Evolutionary conservation across 306 rosid genomes (phyloP).

Genomic region (Medicago arabica): DNA sequence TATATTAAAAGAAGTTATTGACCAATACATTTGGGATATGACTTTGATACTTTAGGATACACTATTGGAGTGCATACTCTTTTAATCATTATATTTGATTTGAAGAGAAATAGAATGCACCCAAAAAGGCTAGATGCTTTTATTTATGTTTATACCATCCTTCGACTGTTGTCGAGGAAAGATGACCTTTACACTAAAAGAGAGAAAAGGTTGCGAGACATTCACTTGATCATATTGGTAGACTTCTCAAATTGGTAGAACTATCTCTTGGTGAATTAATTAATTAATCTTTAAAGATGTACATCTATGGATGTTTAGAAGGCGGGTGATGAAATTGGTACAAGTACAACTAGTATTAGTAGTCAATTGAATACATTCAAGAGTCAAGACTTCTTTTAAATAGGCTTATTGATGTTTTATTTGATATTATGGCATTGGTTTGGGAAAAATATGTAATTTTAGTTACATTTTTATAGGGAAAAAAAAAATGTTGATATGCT

Average conservation of each 20-base stretch:
- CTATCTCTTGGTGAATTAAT: not conserved
- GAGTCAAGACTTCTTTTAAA: not conserved
- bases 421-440: not conserved
- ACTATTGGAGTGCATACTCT: not conserved
- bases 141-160: not conserved
- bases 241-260: not conserved
- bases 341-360: not conserved
- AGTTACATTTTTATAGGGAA: not conserved
- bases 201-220: not conserved
- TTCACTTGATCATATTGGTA: not conserved
- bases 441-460: not conserved
- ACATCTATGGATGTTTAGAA: conserved; percentile 5
- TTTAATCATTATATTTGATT: not conserved
- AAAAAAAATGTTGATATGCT: not conserved
- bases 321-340: conserved; percentile 7
- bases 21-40: not conserved
- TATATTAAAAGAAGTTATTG: not conserved
- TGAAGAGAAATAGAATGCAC: not conserved
- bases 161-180: conserved; percentile 13
- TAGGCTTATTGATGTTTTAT: not conserved
- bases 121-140: not conserved
- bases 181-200: not conserved
- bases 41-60: not conserved
- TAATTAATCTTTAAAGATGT: not conserved
- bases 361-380: conserved; percentile 3